Conservation (phyloP, 2,329 filamentous ascomycete species). For the Fusarium sp. region DNA sequence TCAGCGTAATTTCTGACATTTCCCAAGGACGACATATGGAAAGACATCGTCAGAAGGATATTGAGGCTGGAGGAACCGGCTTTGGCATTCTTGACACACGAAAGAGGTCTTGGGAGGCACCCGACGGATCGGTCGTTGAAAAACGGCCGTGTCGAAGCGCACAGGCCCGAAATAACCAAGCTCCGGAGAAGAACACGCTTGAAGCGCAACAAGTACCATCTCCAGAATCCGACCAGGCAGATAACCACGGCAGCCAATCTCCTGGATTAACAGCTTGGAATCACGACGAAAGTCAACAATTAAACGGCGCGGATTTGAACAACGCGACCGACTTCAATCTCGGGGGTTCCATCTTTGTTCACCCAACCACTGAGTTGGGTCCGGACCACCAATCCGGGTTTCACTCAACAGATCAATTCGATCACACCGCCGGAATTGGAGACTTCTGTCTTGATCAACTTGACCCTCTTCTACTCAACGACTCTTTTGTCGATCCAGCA, state of each 20-base stretch:
- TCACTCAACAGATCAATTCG: neutral
- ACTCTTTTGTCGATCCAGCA: neutral
- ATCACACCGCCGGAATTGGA: neutral
- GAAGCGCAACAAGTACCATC: constrained; percentile 13
- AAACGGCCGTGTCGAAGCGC: constrained; percentile 49
- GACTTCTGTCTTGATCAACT: constrained; percentile 2
- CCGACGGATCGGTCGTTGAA: constrained; percentile 66
- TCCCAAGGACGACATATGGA: constrained; percentile 70
- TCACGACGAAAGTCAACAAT: neutral
- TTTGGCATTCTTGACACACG: constrained; percentile 67
- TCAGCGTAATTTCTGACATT: constrained; percentile 4
- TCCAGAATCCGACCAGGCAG: constrained; percentile 6
- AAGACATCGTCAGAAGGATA: constrained; percentile 67
- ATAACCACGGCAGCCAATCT: neutral
- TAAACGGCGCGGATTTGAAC: neutral
- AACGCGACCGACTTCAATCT: neutral
- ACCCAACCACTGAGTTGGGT: neutral
- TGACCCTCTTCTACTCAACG: constrained; percentile 3
- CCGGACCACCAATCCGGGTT: neutral
- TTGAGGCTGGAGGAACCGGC: constrained; percentile 68
- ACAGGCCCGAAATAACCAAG: constrained; percentile 22
- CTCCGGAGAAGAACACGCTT: constrained; percentile 2
- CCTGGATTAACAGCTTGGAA: neutral
- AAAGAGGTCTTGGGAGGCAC: constrained; percentile 69
- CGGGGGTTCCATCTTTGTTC: constrained; percentile 12